These are phyloP conservation scores for Grosmannia serpens DNA, from an alignment of 2,329 filamentous ascomycete species.

Conservation along the genomic window DNA sequence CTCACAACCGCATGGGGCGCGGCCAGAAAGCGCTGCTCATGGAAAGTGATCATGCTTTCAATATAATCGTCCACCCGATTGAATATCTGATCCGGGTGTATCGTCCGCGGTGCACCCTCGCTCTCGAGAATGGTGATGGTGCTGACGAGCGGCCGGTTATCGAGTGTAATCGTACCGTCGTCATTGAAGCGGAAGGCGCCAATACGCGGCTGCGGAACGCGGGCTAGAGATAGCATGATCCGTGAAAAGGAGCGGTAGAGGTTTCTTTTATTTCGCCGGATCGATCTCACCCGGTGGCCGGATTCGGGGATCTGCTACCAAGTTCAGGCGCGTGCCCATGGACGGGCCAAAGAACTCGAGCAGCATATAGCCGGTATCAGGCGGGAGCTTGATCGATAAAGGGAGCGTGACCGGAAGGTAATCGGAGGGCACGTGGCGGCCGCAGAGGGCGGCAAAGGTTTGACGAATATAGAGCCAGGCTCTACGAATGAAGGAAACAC, in stretches of 20 bases:
- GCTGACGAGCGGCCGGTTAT: conserved; percentile 11
- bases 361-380: conserved; percentile 3
- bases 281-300: not conserved
- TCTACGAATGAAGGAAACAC: not conserved
- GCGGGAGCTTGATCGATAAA: not conserved
- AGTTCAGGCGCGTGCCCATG: conserved; percentile 1
- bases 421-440: not conserved
- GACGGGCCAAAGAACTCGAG: conserved; percentile 5
- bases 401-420: not conserved
- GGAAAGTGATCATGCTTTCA: conserved; percentile 16
- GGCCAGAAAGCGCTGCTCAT: conserved; percentile 17
- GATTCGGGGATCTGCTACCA: not conserved
- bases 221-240: conserved; percentile 19
- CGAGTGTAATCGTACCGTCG: conserved; percentile 13
- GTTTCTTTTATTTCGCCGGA: conserved; percentile 4
- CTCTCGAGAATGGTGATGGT: conserved; percentile 21
- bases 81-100: conserved; percentile 20
- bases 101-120: conserved; percentile 19
- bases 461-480: not conserved
- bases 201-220: conserved; percentile 18
- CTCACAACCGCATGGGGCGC: conserved; percentile 15
- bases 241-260: conserved; percentile 6
- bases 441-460: not conserved
- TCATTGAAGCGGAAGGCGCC: conserved; percentile 17
- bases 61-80: conserved; percentile 17